Conservation (phyloP, 352 stramenopile species). For the Thraustochytrium striatum region DNA sequence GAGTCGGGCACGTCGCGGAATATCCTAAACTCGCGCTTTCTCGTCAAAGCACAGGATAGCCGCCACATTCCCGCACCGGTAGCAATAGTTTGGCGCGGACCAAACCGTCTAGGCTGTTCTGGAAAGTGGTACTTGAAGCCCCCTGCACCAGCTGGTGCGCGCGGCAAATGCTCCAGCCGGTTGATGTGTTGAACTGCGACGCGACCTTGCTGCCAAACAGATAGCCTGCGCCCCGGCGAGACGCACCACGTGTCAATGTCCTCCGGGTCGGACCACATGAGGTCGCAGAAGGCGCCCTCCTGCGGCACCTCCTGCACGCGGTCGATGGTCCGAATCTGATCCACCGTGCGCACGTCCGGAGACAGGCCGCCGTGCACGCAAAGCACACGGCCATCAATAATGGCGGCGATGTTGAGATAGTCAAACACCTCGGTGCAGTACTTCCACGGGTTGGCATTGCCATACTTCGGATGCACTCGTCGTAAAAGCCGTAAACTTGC, state of each 20-base stretch:
- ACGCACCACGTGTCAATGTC: constrained; percentile 84
- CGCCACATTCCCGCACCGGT: constrained; percentile 95
- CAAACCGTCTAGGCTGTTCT: constrained; percentile 89
- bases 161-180: constrained; percentile 74
- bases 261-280: constrained; percentile 96
- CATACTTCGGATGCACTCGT: constrained; percentile 95
- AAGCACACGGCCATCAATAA: constrained; percentile 82
- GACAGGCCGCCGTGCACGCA: constrained; percentile 87
- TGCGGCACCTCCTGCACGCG: constrained; percentile 91
- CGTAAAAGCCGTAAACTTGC: constrained; percentile 95
- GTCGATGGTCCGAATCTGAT: constrained; percentile 92
- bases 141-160: constrained; percentile 80
- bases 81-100: constrained; percentile 98
- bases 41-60: constrained; percentile 97
- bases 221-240: constrained; percentile 75
- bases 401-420: constrained; percentile 84
- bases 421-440: constrained; percentile 95
- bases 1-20: too few species aligned
- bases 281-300: constrained; percentile 91
- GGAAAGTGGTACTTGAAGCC: constrained; percentile 85
- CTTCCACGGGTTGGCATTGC: constrained; percentile 89
- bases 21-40: constrained; percentile 62
- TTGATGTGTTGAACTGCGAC: constrained; percentile 83
- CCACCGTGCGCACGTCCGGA: constrained; percentile 86
- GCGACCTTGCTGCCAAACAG: constrained; percentile 78